Evolutionary conservation across 352 stramenopile genomes (phyloP).

Genomic region (Pythium rhizo-oryzae): DNA sequence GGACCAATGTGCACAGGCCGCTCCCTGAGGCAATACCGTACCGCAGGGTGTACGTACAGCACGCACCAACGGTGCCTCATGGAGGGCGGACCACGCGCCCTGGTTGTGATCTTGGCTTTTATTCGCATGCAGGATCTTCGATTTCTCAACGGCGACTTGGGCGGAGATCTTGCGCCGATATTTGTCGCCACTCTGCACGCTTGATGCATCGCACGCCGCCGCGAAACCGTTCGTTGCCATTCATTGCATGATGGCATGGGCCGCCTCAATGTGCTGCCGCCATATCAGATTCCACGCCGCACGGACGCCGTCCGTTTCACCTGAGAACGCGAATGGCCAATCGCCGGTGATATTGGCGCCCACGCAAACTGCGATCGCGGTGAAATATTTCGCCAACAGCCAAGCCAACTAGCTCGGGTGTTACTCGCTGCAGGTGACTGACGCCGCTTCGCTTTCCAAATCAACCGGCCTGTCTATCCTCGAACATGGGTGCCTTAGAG

Average conservation of each 20-base stretch:
- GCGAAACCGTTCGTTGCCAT: no score
- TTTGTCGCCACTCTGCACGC: no score
- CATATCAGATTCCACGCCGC: not conserved
- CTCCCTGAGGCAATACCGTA: no score
- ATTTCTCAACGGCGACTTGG: no score
- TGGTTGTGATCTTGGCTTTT: no score
- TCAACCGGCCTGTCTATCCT: not conserved
- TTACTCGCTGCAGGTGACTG: not conserved
- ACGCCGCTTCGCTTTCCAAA: not conserved
- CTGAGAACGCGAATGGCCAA: constrained; percentile 6
- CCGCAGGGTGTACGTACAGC: no score
- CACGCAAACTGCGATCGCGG: constrained; percentile 1
- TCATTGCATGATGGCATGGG: not conserved
- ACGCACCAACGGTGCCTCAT: no score
- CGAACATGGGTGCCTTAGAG: not conserved
- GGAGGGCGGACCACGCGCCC: no score
- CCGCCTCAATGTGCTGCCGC: not conserved
- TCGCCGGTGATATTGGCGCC: not conserved
- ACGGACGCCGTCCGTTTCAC: constrained; percentile 4
- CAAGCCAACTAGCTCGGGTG: not conserved
- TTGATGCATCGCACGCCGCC: no score
- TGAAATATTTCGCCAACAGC: constrained; percentile 4
- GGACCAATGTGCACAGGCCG: not conserved
- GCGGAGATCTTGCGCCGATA: no score
- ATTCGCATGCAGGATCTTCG: no score